Evolutionary conservation across 805 yeast genomes (phyloP), one percentile per base, ranked within the genome.

Genomic region (Metschnikowia lochheadii): DNA sequence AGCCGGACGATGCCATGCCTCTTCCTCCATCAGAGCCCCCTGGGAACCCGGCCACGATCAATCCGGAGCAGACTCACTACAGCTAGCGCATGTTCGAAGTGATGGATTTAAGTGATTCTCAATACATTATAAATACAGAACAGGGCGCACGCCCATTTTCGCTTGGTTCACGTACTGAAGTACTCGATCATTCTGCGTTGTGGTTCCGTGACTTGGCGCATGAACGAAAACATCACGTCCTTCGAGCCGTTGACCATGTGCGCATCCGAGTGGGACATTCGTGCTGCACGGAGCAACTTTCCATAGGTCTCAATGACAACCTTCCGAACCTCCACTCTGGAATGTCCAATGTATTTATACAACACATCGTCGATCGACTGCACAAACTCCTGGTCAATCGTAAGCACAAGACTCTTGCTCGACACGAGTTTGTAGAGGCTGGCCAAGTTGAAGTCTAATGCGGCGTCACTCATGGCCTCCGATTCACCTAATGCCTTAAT

Each of bases 171-270:
- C 17, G 34, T 34, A 41, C 70, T 66, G 58, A 78, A 80, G 54
- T 75, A 73, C 49, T 78, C 77, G 14, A 80, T 71, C 45, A 81
- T 61, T 53, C 72, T 77, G 48, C 63, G 64, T 50, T 80, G 84
- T 1, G 80, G 69, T 2, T 59, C 50, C 15, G 75, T 63, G 36
- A 80, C 33, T 26, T 44, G 40, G 15, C 40, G 46, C 31, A 44
- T 44, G 17, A n/a, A 35, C 6, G 46, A 34, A 13, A 44, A 44
- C 17, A 44, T 29, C 13, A 14, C 32, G 40, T 41, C 29, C 17
- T 44, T 26, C 40, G 14, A 5, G 33, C 34, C 23, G 13, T 33
- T 7, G 13, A 35, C n/a, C 17, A 23, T 44, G 46, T 11, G 26
- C n/a, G 21, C 37, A 15, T 13, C 14, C 17, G 45, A 42, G 21